Conservation (phyloP, 305 asterid genomes). For the Fraxinus velutina region DNA sequence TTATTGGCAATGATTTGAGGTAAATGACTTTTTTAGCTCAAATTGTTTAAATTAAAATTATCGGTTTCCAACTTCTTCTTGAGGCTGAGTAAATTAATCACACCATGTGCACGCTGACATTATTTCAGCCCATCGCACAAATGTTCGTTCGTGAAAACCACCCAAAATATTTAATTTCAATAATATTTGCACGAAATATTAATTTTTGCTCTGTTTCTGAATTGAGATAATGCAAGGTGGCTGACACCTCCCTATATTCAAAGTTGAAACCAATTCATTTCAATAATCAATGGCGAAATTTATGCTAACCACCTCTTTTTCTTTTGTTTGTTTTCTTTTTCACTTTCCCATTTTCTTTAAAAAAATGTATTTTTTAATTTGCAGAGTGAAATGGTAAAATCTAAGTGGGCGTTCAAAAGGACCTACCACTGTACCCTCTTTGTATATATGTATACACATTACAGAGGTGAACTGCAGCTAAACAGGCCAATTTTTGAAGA, state of each 20-base stretch:
- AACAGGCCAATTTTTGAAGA: conserved; percentile 20
- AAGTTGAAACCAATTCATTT: conserved; percentile 13
- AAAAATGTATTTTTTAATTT: background rate
- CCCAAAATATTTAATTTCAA: background rate
- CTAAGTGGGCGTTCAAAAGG: conserved; percentile 36
- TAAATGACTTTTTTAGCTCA: background rate
- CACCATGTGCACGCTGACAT: conserved; percentile 24
- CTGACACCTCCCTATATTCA: background rate
- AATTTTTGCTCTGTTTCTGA: background rate
- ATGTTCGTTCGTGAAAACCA: background rate
- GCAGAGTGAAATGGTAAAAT: conserved; percentile 6
- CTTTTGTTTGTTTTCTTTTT: background rate
- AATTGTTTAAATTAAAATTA: background rate
- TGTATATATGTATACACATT: conserved; percentile 9
- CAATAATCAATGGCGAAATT: conserved; percentile 32
- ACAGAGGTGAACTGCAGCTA: background rate
- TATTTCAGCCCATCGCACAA: conserved; percentile 10
- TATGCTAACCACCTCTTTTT: conserved; percentile 31
- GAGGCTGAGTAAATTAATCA: background rate
- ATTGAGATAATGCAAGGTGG: conserved; percentile 6
- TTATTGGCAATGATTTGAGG: background rate
- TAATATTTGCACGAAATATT: background rate
- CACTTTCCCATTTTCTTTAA: background rate
- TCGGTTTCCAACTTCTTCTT: background rate
- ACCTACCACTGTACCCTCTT: conserved; percentile 4